These are phyloP conservation scores for Rhodotorula babjevae DNA, from an alignment of 768 basidiomycete species.

Conservation along the genomic window DNA sequence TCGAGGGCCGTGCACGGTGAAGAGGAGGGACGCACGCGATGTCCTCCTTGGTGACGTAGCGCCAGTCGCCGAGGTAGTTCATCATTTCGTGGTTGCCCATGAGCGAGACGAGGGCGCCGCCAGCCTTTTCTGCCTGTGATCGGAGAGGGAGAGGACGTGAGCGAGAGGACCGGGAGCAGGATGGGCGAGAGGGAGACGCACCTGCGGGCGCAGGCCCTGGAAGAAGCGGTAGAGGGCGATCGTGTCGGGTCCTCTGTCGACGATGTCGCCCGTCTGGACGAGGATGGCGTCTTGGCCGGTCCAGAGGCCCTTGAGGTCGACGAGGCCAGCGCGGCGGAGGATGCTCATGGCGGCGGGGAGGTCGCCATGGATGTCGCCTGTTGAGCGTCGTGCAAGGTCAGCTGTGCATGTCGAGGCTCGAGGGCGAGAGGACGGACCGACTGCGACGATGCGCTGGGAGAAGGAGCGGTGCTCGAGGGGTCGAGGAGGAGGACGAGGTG, in stretches of 20 bases:
- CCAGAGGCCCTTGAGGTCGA: conserved; percentile 71
- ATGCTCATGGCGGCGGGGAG: conserved; percentile 71
- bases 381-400: conserved; percentile 42
- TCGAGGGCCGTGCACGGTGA: not conserved
- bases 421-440: not conserved
- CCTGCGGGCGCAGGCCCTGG: conserved; percentile 74
- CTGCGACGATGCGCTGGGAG: conserved; percentile 18
- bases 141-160: not conserved
- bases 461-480: not conserved
- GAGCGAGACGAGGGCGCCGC: conserved; percentile 61
- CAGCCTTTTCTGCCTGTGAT: conserved; percentile 46
- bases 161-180: too few relatives aligned
- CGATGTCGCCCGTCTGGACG: conserved; percentile 73
- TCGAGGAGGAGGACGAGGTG: not conserved
- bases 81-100: conserved; percentile 97
- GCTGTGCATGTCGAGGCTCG: not conserved
- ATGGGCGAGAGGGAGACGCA: conserved; percentile 46
- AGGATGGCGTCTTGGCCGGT: conserved; percentile 74
- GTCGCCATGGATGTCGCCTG: conserved; percentile 82
- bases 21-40: conserved; percentile 2
- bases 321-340: conserved; percentile 71
- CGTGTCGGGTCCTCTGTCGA: conserved; percentile 75
- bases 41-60: conserved; percentile 32
- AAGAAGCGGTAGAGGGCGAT: conserved; percentile 78
- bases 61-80: conserved; percentile 62